Percentiles rank a stretch among this genome's conserved stretches.
phyloP scores from a whole-genome alignment of 208 protist genomes.

The Porcisia deanei region DNA sequence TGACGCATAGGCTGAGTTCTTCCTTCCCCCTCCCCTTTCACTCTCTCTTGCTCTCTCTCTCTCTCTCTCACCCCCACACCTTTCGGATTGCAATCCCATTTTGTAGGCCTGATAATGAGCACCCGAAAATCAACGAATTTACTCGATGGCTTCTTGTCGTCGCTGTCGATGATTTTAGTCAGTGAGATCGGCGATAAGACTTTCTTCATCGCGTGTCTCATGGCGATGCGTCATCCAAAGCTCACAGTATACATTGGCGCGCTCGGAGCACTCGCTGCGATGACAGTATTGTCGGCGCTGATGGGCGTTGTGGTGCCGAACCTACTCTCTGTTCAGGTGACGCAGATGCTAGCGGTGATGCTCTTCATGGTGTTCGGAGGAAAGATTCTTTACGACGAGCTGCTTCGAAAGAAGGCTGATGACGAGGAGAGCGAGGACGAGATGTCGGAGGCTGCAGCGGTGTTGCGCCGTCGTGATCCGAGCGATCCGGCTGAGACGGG shows the following conservation, averaged over 20 bases:
- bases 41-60: too few relatives aligned
- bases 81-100: constrained; percentile 2
- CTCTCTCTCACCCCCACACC: background rate
- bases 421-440: constrained; percentile 88
- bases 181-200: constrained; percentile 96
- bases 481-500: constrained; percentile 68
- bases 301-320: constrained; percentile 86
- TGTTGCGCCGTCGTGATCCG: constrained; percentile 74
- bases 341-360: constrained; percentile 77
- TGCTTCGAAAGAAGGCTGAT: constrained; percentile 42
- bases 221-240: constrained; percentile 94
- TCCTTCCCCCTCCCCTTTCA: too few relatives aligned
- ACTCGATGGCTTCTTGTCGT: constrained; percentile 85
- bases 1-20: background rate
- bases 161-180: constrained; percentile 92
- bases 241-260: constrained; percentile 87
- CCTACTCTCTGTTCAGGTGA: constrained; percentile 86
- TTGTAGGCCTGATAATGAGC: constrained; percentile 11
- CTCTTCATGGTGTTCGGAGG: constrained; percentile 93
- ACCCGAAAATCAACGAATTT: constrained; percentile 14
- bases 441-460: constrained; percentile 83
- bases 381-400: constrained; percentile 87
- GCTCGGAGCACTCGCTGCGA: constrained; percentile 84
- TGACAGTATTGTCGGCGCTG: constrained; percentile 93
- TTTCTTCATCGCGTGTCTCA: constrained; percentile 96